Conservation (phyloP, 108 stramenopile species). For the Heterococcus sp. region DNA sequence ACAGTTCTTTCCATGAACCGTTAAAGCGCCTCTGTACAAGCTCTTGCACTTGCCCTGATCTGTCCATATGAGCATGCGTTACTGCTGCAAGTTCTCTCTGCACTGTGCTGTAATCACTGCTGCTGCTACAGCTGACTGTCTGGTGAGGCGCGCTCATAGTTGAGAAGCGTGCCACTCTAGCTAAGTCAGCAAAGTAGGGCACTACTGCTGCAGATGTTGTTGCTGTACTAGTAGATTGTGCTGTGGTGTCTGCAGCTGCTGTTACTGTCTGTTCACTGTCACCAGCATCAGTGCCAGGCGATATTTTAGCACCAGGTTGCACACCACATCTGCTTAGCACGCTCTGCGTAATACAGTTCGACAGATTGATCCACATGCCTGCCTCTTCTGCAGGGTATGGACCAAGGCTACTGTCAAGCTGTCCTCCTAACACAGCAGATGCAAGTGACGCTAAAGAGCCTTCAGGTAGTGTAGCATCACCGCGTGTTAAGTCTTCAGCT, state of each 20-base stretch:
- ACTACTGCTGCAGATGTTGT: too few species aligned
- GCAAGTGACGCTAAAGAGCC: conserved; percentile 6
- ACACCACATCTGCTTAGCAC: conserved; percentile 20
- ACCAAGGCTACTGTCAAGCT: conserved; percentile 25
- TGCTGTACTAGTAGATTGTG: too few species aligned
- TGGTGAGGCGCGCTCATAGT: background rate
- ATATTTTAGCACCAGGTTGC: conserved; percentile 2
- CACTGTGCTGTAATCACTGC: too few species aligned
- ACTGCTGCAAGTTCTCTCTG: too few species aligned
- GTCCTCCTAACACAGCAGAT: conserved; percentile 9
- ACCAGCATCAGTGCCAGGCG: conserved; percentile 9
- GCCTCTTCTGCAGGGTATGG: conserved; percentile 13
- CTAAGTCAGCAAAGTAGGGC: background rate
- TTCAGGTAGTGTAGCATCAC: conserved; percentile 7
- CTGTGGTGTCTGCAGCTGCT: too few species aligned
- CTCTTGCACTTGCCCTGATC: background rate
- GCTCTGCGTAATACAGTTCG: conserved; percentile 8
- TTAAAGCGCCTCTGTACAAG: background rate
- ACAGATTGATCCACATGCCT: conserved; percentile 13
- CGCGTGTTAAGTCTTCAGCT: conserved; percentile 21
- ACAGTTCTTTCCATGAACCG: conserved; percentile 7
- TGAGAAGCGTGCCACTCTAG: background rate
- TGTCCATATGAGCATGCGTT: background rate
- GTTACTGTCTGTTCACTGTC: too few species aligned
- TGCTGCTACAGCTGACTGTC: background rate